Evolutionary conservation across 2,329 filamentous ascomycete species (phyloP), one percentile per base, ranked within the genome.

Genomic region (Meredithiella fracta): DNA sequence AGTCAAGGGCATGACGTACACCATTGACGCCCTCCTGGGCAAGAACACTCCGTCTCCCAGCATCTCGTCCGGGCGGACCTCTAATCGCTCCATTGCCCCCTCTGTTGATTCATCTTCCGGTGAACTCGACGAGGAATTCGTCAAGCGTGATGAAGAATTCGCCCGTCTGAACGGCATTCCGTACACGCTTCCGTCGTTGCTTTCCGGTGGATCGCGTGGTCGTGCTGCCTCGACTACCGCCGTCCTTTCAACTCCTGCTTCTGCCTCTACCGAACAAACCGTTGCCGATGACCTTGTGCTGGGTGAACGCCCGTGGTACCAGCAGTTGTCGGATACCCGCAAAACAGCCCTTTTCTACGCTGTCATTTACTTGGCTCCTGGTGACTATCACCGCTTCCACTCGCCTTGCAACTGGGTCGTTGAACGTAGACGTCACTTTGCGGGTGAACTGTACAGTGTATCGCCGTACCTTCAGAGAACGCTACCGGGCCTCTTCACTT

Each of bases 1-100:
- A 70, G 91, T 98, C 61, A 98, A 98, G 70, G 92, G 92, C 59
- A 92, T 98, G 76, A 98, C 92, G 0, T 98, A 98, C 70, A 94
- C 84, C 62, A 78, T 98, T 55, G 92, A 98, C 66, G 90, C 92
- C 6, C 77, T 98, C 1, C 77, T 98, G 1, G 92, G 92, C 53
- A 81, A 78, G 61, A 73, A 74, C 59, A 78, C 74, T 4, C 77
- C 77, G 38, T 66, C 74, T 3, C 68, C 76, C 17, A 79, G 78
- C 69, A 68, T 83, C 63, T 66, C 76, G 57, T 57, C 59, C 15
- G 67, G 69, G 56, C 49, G 50, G 15, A 49, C 52, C 29, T 34
- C 29, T 34, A 11, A 5, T 47, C 9, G 47, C 25, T 63, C 55
- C 2, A 47, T 57, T 3, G 23, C 62, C 1, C 63, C 63, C 1